These are phyloP conservation scores for Gossypium trilobum DNA, from an alignment of 441 rosid genomes.

Conservation along the genomic window DNA sequence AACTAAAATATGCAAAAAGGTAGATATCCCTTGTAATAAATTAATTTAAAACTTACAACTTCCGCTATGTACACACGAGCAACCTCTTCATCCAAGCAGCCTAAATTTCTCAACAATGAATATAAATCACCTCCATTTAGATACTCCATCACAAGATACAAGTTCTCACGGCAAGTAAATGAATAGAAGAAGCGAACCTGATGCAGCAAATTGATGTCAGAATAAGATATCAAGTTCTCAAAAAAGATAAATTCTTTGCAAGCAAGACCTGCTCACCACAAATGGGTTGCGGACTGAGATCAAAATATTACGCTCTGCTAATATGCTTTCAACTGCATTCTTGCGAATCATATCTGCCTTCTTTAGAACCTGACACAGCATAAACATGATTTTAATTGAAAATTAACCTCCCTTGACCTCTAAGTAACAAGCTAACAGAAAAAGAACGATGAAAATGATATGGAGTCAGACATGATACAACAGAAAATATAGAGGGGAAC, in stretches of 20 bases:
- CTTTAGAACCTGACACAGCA: slow-evolving; percentile 66
- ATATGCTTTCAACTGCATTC: slow-evolving; percentile 98
- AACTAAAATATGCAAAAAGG: background rate
- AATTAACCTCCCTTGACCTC: background rate
- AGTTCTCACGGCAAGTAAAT: slow-evolving; percentile 66
- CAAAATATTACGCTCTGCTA: slow-evolving; percentile 95
- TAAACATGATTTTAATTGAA: slow-evolving; percentile 12
- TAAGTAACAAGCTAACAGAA: background rate
- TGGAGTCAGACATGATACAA: background rate
- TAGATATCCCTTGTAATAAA: background rate
- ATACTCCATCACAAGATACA: slow-evolving; percentile 97
- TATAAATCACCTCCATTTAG: slow-evolving; percentile 3
- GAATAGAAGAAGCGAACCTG: slow-evolving; percentile 25
- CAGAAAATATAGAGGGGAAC: background rate
- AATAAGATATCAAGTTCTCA: slow-evolving; percentile 20
- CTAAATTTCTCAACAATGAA: slow-evolving; percentile 51
- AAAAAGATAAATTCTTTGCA: slow-evolving; percentile 20
- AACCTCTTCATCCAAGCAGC: slow-evolving; percentile 95
- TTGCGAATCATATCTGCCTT: slow-evolving; percentile 98
- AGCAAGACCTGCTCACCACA: slow-evolving; percentile 83
- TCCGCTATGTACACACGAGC: slow-evolving; percentile 95
- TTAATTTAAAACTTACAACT: slow-evolving; percentile 57
- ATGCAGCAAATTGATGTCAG: slow-evolving; percentile 23
- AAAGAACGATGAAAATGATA: background rate
- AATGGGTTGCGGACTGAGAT: slow-evolving; percentile 97